Conservation (phyloP, 331 rosid genomes). For the Rosa hybrid region DNA sequence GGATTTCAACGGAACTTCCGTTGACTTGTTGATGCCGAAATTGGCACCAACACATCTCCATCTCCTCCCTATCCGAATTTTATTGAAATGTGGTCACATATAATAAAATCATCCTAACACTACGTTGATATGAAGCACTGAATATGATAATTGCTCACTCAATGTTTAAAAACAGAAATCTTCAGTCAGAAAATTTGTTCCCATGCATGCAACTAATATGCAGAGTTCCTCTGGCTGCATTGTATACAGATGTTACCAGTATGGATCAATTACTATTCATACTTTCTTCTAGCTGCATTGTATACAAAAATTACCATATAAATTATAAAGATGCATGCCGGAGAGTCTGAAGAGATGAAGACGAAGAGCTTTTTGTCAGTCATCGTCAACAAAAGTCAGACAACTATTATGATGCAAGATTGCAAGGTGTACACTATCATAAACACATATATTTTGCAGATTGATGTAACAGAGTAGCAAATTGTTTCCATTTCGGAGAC, state of each 20-base stretch:
- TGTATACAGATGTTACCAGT: neutral
- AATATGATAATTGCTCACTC: neutral
- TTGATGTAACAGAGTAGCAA: neutral
- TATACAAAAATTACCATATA: too few species aligned
- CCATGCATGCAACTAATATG: neutral
- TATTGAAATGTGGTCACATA: neutral
- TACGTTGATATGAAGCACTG: neutral
- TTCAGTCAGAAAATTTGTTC: neutral
- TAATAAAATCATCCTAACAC: neutral
- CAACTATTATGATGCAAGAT: neutral
- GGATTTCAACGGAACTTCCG: too few species aligned
- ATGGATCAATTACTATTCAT: neutral
- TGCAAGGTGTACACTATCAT: neutral
- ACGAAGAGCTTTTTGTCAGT: neutral
- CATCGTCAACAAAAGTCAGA: neutral
- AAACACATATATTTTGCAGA: too few species aligned
- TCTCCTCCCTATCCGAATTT: constrained; percentile 37
- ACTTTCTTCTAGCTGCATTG: too few species aligned
- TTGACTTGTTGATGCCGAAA: too few species aligned
- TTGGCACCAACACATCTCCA: neutral
- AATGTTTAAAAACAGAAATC: neutral
- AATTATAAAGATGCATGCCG: neutral
- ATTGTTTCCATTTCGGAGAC: neutral
- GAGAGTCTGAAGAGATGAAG: neutral
- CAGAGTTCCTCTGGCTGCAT: neutral